Percentiles rank a stretch among this genome's conserved stretches.
Conservation (phyloP, 2,329 filamentous ascomycete species). For the Zymoseptoria ardabiliae region DNA sequence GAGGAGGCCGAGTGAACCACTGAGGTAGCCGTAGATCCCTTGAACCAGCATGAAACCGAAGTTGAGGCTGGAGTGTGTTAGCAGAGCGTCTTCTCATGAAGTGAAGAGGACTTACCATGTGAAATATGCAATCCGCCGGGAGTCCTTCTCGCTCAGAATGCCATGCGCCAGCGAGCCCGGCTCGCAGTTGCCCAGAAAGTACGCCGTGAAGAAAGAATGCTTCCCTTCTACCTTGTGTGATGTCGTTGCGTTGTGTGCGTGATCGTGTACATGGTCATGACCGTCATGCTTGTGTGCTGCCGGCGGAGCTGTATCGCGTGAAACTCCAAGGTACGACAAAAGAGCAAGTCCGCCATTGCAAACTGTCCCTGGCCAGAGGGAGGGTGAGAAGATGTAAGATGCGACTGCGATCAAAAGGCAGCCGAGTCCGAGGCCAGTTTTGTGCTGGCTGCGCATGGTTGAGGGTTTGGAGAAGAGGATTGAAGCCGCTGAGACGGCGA, state of each 20-base stretch:
- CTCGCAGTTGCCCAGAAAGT: slow-evolving; percentile 62
- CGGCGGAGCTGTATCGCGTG: slow-evolving; percentile 33
- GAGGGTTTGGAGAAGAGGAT: slow-evolving; percentile 37
- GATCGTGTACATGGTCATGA: slow-evolving; percentile 21
- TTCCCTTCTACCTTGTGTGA: slow-evolving; percentile 35
- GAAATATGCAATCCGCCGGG: slow-evolving; percentile 92
- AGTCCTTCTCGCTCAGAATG: slow-evolving; percentile 85
- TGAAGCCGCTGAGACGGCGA: slow-evolving; percentile 37
- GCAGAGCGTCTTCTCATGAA: slow-evolving; percentile 6
- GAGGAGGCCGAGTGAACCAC: slow-evolving; percentile 86
- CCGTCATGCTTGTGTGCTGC: slow-evolving; percentile 25
- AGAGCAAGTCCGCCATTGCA: slow-evolving; percentile 29
- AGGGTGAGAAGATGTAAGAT: slow-evolving; percentile 31
- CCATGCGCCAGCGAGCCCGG: slow-evolving; percentile 73
- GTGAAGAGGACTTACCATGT: slow-evolving; percentile 58
- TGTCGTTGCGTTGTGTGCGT: slow-evolving; percentile 25
- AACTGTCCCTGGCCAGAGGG: slow-evolving; percentile 29
- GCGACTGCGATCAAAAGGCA: slow-evolving; percentile 26
- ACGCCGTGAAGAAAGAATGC: slow-evolving; percentile 63
- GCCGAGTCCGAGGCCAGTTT: slow-evolving; percentile 29
- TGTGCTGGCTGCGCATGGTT: slow-evolving; percentile 33
- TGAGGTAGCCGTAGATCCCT: slow-evolving; percentile 86
- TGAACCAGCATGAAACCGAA: slow-evolving; percentile 93
- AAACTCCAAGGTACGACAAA: slow-evolving; percentile 32
- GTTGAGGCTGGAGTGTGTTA: slow-evolving; percentile 60